These are phyloP conservation scores for Aspergillus candidus DNA, from an alignment of 2,329 filamentous ascomycete species.

Conservation along the genomic window DNA sequence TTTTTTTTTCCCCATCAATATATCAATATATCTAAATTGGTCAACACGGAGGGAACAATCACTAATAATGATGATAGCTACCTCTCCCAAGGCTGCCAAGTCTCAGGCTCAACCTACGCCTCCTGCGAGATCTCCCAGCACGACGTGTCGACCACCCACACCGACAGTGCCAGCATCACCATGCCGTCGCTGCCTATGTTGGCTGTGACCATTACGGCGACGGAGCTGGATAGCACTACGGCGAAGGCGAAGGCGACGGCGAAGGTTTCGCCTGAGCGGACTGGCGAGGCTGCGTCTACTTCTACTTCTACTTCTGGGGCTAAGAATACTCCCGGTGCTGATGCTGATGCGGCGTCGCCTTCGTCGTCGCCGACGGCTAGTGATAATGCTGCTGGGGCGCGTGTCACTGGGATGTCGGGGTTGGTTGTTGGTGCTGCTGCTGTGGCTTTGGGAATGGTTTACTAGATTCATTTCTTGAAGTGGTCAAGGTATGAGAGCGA, in stretches of 20 bases:
- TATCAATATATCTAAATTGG: no score
- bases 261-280: slow-evolving; percentile 7
- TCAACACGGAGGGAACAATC: no score
- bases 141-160: slow-evolving; percentile 13
- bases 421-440: slow-evolving; percentile 25
- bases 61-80: neutral
- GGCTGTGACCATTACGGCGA: slow-evolving; percentile 20
- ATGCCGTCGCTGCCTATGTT: slow-evolving; percentile 1
- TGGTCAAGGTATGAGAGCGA: neutral
- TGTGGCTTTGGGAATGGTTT: slow-evolving; percentile 22
- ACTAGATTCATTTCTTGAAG: slow-evolving; percentile 3
- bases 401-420: slow-evolving; percentile 11
- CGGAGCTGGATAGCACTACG: slow-evolving; percentile 9
- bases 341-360: neutral
- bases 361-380: slow-evolving; percentile 3
- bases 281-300: neutral
- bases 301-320: neutral
- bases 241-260: neutral
- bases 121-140: slow-evolving; percentile 16
- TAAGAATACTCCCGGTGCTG: neutral
- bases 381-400: slow-evolving; percentile 18
- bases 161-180: slow-evolving; percentile 13
- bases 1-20: no score
- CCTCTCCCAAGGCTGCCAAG: slow-evolving; percentile 14
- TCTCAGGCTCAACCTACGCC: slow-evolving; percentile 21